A percentile compares a stretch with the other conserved stretches of the same genome.
Conservation (phyloP, 495 filamentous ascomycete species). For the Penicillium canescens region DNA sequence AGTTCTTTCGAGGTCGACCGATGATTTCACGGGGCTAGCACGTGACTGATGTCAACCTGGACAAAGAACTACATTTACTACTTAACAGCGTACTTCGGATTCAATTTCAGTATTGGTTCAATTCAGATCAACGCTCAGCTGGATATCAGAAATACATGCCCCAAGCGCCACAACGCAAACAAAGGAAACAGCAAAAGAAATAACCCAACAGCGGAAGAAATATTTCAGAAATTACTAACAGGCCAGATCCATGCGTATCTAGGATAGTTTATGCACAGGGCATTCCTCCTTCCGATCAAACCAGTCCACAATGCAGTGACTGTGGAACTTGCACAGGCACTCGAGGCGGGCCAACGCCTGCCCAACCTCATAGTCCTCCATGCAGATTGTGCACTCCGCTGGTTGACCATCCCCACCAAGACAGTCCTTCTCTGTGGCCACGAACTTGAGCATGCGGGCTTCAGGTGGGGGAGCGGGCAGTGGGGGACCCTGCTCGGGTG, state of each 20-base stretch:
- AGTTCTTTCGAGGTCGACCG: neutral
- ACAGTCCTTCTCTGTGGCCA: slow-evolving; percentile 90
- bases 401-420: slow-evolving; percentile 60
- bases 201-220: neutral
- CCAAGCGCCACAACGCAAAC: slow-evolving; percentile 2
- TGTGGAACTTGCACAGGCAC: slow-evolving; percentile 92
- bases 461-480: slow-evolving; percentile 22
- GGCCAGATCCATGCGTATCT: slow-evolving; percentile 2
- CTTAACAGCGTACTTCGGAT: no score
- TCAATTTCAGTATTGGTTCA: neutral
- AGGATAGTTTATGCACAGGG: slow-evolving; percentile 52
- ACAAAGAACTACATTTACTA: no score
- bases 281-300: slow-evolving; percentile 56
- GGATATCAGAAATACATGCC: slow-evolving; percentile 6
- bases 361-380: slow-evolving; percentile 92
- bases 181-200: slow-evolving; percentile 1
- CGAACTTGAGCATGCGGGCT: slow-evolving; percentile 64
- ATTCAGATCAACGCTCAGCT: neutral
- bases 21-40: neutral
- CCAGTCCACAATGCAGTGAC: slow-evolving; percentile 62
- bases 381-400: slow-evolving; percentile 89
- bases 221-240: neutral
- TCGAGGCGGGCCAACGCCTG: slow-evolving; percentile 80
- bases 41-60: neutral
- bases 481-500: slow-evolving; percentile 20